These are phyloP conservation scores for Hypoxylon sp. DNA, from an alignment of 2,329 filamentous ascomycete genomes.

Conservation along the genomic window DNA sequence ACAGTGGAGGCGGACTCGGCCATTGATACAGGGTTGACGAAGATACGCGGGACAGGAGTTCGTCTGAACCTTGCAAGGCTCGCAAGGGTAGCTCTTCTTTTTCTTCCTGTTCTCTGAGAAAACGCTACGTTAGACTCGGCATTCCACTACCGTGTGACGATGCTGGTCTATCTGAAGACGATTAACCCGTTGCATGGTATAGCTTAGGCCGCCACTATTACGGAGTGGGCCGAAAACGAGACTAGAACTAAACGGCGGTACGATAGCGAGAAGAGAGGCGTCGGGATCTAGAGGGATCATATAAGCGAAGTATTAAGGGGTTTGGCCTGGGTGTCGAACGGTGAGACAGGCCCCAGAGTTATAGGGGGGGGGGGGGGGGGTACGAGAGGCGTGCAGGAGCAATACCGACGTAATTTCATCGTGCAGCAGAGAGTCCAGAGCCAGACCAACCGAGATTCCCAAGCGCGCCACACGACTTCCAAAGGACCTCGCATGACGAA, in stretches of 20 bases:
- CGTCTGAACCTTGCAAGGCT: slow-evolving; percentile 16
- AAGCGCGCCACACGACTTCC: slow-evolving; percentile 30
- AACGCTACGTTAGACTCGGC: slow-evolving; percentile 24
- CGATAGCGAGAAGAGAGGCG: too few relatives aligned
- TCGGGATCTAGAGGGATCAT: background rate
- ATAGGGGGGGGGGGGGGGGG: slow-evolving; percentile 9
- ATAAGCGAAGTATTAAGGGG: slow-evolving; percentile 11
- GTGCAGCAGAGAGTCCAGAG: slow-evolving; percentile 35
- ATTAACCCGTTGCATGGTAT: too few relatives aligned
- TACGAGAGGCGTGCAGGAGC: slow-evolving; percentile 37
- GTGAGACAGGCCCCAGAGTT: slow-evolving; percentile 21
- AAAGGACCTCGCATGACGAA: slow-evolving; percentile 27
- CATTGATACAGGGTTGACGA: slow-evolving; percentile 9
- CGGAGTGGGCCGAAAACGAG: background rate
- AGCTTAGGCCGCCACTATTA: background rate
- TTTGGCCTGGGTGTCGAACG: slow-evolving; percentile 1
- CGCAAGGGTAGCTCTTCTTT: too few relatives aligned
- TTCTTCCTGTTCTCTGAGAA: too few relatives aligned
- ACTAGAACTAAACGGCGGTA: background rate
- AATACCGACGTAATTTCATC: slow-evolving; percentile 40
- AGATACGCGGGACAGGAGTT: background rate
- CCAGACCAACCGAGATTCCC: slow-evolving; percentile 20
- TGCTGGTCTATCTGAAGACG: background rate
- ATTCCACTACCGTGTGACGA: slow-evolving; percentile 13
- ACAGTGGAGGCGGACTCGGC: slow-evolving; percentile 22